Base-by-base conservation (phyloP, 441 rosid genomes). In the Adansonia madagascariensis region DNA sequence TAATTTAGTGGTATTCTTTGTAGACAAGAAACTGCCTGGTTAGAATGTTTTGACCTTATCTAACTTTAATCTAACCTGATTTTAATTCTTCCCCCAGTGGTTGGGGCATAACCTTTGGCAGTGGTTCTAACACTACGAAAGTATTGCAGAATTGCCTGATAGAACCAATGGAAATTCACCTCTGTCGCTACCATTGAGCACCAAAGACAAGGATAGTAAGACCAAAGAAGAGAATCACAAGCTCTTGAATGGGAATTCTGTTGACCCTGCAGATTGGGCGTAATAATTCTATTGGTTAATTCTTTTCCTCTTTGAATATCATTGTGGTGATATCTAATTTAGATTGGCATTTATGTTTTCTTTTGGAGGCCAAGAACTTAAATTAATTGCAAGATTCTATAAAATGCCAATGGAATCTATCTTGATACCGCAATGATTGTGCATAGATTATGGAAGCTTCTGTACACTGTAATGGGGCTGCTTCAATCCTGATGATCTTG, bases 11-110 rank as follows among this genome's bases (percentile, higher is more conserved):
- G 97, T 97, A 52, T 97, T 94, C 88, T 94, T 91, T 83, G 1
- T 97, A 18, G 97, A 94, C 91, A 94, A 94, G 91, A 97, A 94
- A 76, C 85, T 93, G 82, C 98, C 98, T 84, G 99, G 99, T 93
- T 67, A 63, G 90, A 47, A 20, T 47, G 66, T 74, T 63, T 67
- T 31, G 15, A 20, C 24, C 41, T 62, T 4, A n/a, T 53, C 27
- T 24, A 11, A 15, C 50, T 57, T 39, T n/a, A 6, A 41, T 35
- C 41, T 44, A 10, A 41, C 18, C 7, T 39, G 4, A 0, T 31
- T 43, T 27, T 57, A 20, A 27, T 55, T 67, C 56, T 7, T 67
- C 74, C 5, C 20, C 53, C 6, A n/a, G 31, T 20, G n/a, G 15
- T 47, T 46, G 17, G 10, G 72, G 6, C 18, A 46, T 47, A 47